A percentile compares a stretch with the other conserved stretches of the same genome.
phyloP scores from a whole-genome alignment of 768 basidiomycete species.

The Leccinum olivaceopallidum region DNA sequence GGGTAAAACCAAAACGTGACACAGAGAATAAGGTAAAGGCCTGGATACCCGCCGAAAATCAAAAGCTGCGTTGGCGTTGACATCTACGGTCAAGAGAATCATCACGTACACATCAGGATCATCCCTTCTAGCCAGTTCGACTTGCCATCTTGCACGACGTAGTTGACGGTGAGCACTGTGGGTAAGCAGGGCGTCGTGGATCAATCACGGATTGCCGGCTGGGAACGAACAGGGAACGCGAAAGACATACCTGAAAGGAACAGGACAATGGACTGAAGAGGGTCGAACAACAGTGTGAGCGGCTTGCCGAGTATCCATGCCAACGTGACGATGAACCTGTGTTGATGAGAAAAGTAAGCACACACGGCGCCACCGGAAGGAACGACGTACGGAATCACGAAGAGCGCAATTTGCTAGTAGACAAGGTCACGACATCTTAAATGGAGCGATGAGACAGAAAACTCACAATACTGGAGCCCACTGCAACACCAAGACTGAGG shows the following conservation, averaged over 20 bases:
- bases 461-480: slow-evolving; percentile 79
- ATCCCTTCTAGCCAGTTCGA: slow-evolving; percentile 93
- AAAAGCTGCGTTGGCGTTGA: neutral
- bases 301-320: slow-evolving; percentile 84
- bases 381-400: slow-evolving; percentile 58
- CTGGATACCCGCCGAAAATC: slow-evolving; percentile 22
- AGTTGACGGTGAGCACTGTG: slow-evolving; percentile 79
- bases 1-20: slow-evolving; percentile 57
- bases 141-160: slow-evolving; percentile 82
- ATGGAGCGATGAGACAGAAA: neutral
- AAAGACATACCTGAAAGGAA: slow-evolving; percentile 25
- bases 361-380: neutral
- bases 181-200: neutral
- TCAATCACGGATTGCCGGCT: neutral
- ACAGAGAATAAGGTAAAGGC: slow-evolving; percentile 56
- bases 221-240: neutral
- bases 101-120: slow-evolving; percentile 64
- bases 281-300: slow-evolving; percentile 81
- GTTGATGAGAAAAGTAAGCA: slow-evolving; percentile 13
- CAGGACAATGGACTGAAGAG: slow-evolving; percentile 62
- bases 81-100: too few relatives aligned
- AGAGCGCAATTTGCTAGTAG: slow-evolving; percentile 67
- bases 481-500: slow-evolving; percentile 86
- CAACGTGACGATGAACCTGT: slow-evolving; percentile 70
- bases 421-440: neutral